Base-by-base conservation (phyloP, 2,329 filamentous ascomycete species). In the Pseudocercospora eumusae region DNA sequence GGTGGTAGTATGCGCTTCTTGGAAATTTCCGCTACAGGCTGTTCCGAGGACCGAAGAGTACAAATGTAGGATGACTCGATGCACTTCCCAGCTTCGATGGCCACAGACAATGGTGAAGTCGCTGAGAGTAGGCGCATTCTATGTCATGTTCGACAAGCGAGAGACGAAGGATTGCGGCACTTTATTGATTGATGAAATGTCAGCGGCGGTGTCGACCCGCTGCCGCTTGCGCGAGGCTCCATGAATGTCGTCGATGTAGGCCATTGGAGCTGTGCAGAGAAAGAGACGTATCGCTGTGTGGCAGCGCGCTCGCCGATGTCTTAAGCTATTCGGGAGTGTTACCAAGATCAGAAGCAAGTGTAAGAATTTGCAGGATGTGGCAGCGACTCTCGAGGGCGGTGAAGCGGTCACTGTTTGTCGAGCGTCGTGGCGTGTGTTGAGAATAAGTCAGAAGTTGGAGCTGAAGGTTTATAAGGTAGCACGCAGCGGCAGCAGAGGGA, bases 91-190 rank as follows among this genome's bases (percentile, higher is more conserved):
- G 28, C 42, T 49, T 44, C 18, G 33, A 1, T 20, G 33, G 13
- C 25, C 53, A 7, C 25, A 42, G 7, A 31, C 27, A 1, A 61
- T 20, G 13, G 49, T 20, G 53, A 61, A 61, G 59, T 61, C 59
- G 20, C 42, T 23, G 1, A 45, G 18, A 1, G 11, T 36, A 5
- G 13, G 13, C 4, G 42, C 21, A 8, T 45, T 23, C n/a, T 23
- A 18, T 13, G n/a, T 10, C 42, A 45, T 20, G 18, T 23, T 4
- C 3, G 42, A 20, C 7, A 45, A 7, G 21, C 42, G 42, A 23
- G 42, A 20, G n/a, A 45, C 21, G 42, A 45, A 45, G 13, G n/a
- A 45, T 9, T 21, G 7, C 42, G 42, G 42, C 1, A 45, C 18
- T 45, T 36, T 1, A 7, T 5, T n/a, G 33, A n/a, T 5, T 5